A percentile compares a stretch with the other conserved stretches of the same genome.
phyloP scores from a whole-genome alignment of 805 yeast species.

The Kuraishia piskuri region DNA sequence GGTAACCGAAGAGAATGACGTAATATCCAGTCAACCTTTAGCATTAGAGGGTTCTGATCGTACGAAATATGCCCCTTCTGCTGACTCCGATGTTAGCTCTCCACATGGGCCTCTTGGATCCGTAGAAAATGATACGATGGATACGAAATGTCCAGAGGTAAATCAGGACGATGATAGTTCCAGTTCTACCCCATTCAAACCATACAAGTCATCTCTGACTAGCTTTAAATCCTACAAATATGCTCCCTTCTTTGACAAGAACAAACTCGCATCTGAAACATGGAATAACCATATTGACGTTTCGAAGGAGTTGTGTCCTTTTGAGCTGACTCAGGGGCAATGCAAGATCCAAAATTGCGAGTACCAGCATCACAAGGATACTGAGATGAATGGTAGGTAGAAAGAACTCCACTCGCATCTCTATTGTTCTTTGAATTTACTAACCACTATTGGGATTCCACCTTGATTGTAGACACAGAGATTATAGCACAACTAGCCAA shows the following conservation, averaged over 20 bases:
- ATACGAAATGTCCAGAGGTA: too few relatives aligned
- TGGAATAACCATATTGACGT: conserved; percentile 11
- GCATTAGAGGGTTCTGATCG: too few relatives aligned
- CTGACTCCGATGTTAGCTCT: too few relatives aligned
- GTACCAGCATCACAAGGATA: conserved; percentile 10
- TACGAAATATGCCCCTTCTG: too few relatives aligned
- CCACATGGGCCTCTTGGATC: too few relatives aligned
- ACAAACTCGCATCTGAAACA: conserved; percentile 10
- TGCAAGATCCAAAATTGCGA: conserved; percentile 8
- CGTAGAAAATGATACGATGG: too few relatives aligned
- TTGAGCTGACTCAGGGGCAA: conserved; percentile 9
- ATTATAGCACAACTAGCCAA: conserved; percentile 2
- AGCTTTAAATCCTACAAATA: conserved; percentile 11
- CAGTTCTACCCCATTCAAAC: conserved; percentile 6
- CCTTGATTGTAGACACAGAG: conserved; percentile 2
- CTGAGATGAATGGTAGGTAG: conserved; percentile 1
- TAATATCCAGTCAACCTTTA: too few relatives aligned
- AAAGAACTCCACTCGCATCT: too few relatives aligned
- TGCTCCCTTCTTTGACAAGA: conserved; percentile 10
- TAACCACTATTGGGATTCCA: neutral
- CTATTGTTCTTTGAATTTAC: too few relatives aligned
- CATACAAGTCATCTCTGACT: conserved; percentile 8
- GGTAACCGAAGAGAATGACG: too few relatives aligned
- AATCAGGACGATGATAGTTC: neutral
- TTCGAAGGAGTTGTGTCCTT: conserved; percentile 9